Percentiles rank a stretch among this genome's conserved stretches.
phyloP scores from a whole-genome alignment of 2,329 filamentous ascomycete species.

The Cladosporium sp. region DNA sequence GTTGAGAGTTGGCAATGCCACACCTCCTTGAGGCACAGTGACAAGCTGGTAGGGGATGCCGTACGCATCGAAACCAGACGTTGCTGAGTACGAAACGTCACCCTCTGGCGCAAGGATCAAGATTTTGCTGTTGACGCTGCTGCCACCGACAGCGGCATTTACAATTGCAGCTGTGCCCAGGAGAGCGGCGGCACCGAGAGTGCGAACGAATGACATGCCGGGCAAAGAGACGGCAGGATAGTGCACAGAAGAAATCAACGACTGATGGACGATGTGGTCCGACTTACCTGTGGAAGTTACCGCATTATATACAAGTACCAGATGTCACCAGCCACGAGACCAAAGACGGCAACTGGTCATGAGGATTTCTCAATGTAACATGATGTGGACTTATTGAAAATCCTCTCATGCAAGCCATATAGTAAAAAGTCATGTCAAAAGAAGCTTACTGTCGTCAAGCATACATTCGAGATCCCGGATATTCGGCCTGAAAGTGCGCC shows the following conservation, averaged over 20 bases:
- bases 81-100: constrained; percentile 55
- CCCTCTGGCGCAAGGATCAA: constrained; percentile 48
- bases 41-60: constrained; percentile 61
- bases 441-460: constrained; percentile 14
- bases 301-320: constrained; percentile 1
- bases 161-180: background rate
- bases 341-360: background rate
- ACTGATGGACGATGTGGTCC: background rate
- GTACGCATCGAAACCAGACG: constrained; percentile 60
- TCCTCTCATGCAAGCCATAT: constrained; percentile 4
- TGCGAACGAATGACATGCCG: constrained; percentile 12
- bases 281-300: background rate
- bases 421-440: background rate
- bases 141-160: constrained; percentile 19
- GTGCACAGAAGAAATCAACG: background rate
- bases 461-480: constrained; percentile 1
- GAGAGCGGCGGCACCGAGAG: background rate
- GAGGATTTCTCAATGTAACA: background rate
- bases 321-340: background rate
- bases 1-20: constrained; percentile 56
- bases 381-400: constrained; percentile 7
- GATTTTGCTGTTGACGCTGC: constrained; percentile 46
- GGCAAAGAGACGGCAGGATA: background rate
- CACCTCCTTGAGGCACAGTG: constrained; percentile 56
- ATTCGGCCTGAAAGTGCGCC: constrained; percentile 13